These are phyloP conservation scores for Fusarium brevicatenulatum DNA, from an alignment of 2,329 filamentous ascomycete genomes.

Conservation along the genomic window DNA sequence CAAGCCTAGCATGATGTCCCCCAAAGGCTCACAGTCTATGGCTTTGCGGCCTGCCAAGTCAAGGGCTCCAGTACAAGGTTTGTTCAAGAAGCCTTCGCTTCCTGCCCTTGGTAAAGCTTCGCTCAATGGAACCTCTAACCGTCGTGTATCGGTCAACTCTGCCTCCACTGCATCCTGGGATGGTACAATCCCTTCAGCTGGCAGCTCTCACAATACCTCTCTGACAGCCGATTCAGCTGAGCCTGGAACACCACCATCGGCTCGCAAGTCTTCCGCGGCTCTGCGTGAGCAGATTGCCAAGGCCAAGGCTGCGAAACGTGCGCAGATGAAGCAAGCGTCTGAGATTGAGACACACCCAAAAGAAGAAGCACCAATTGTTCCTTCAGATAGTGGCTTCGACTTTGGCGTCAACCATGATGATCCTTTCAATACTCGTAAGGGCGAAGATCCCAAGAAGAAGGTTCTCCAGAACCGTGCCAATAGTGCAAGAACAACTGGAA, in stretches of 20 bases:
- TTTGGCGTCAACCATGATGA: conserved; percentile 67
- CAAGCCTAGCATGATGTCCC: conserved; percentile 46
- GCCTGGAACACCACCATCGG: conserved; percentile 40
- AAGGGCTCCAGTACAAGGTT: conserved; percentile 62
- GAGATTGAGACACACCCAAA: conserved; percentile 17
- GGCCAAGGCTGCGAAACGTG: conserved; percentile 83
- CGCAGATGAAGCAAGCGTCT: conserved; percentile 53
- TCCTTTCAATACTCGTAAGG: conserved; percentile 75
- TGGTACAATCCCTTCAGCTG: conserved; percentile 43
- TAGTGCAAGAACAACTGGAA: conserved; percentile 78
- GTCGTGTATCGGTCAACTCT: conserved; percentile 30
- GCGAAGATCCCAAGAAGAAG: conserved; percentile 68
- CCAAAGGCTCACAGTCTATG: conserved; percentile 60
- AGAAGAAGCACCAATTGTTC: conserved; percentile 52
- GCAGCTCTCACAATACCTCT: conserved; percentile 24
- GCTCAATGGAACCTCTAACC: conserved; percentile 13
- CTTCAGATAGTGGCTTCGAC: conserved; percentile 55
- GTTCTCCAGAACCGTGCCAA: conserved; percentile 79
- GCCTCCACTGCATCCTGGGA: conserved; percentile 42
- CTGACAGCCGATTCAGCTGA: conserved; percentile 24
- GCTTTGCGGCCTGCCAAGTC: conserved; percentile 58
- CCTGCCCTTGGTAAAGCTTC: conserved; percentile 50
- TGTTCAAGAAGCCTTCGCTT: conserved; percentile 66
- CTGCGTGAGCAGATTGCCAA: conserved; percentile 92
- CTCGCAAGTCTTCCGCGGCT: conserved; percentile 77